phyloP scores from a whole-genome alignment of 257 asterid genomes.

The Solanum piurae region DNA sequence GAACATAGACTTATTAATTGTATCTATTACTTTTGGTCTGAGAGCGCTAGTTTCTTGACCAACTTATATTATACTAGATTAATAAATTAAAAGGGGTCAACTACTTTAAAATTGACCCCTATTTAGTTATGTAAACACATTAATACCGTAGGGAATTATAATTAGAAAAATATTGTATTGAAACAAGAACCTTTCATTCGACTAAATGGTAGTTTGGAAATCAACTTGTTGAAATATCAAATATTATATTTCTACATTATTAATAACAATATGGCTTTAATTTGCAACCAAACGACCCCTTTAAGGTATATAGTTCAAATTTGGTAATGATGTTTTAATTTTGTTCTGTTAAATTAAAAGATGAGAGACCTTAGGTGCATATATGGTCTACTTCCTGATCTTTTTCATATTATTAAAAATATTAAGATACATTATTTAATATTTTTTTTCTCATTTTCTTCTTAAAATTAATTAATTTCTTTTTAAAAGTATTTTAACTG shows the following conservation, averaged over 20 bases:
- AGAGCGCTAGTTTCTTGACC: neutral
- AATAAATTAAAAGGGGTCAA: neutral
- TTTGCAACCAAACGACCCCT: neutral
- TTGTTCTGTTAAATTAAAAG: neutral
- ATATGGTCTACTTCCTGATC: neutral
- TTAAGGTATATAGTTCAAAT: neutral
- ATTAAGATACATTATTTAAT: no score
- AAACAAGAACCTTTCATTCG: neutral
- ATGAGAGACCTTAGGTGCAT: neutral
- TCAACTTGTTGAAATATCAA: neutral
- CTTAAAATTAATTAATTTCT: no score
- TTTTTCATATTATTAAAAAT: no score
- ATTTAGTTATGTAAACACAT: neutral
- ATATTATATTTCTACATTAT: neutral
- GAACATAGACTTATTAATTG: constrained; percentile 2
- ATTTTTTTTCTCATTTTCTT: no score
- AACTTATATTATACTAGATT: neutral
- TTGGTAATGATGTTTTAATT: neutral
- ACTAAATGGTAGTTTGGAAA: neutral
- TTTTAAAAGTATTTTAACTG: no score
- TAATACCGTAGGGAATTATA: neutral
- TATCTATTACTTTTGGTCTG: neutral
- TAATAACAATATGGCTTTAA: neutral
- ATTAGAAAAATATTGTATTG: neutral
- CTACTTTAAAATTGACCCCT: neutral